Base-by-base conservation (phyloP, 176 grass and related monocot genomes). In the Triticum aestivum region DNA sequence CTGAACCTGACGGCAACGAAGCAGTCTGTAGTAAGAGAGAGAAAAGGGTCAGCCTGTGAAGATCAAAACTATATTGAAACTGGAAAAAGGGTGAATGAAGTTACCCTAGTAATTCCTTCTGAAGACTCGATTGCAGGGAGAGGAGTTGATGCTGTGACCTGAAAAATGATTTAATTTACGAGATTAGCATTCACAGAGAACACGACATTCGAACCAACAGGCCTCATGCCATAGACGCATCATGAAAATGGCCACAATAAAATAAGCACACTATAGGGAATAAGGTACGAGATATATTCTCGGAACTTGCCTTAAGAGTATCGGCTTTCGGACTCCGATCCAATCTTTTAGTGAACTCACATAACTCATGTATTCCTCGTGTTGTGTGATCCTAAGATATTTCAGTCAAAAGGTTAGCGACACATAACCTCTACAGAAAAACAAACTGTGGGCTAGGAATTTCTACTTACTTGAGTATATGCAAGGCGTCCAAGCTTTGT, bases 321-420 rank as follows among this genome's bases (percentile, higher is more conserved):
- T 90, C 86, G 30, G 88, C 56, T 87, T 90, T 93, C 0, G 88
- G 84, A 62, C 80, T 86, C 47, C 93, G 88, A 9, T 98, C 96
- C 78, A 94, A 85, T 77, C 81, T 95, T 87, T 95, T 89, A 54
- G 91, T 94, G 83, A 89, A 93, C 86, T 91, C 84, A 1, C 93
- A 98, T 82, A 98, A 82, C n/a, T 92, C 86, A 76, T 93, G 93
- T 63, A 98, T 90, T 82, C 93, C 96, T 75, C 82, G 54, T 27
- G 96, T 91, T 75, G 91, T 92, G 61, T 64, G 62, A 83, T 98
- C 93, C 96, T 98, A 87, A 76, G 14, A 86, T 5, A 80, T 81
- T 79, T 87, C 61, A 58, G 23, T 79, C 37, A 49, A 18, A 75
- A 62, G 29, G 62, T 87, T 69, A 82, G 56, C 33, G 85, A 63